These are phyloP conservation scores for Novymonas esmeraldas DNA, from an alignment of 208 protist genomes.

Conservation along the genomic window DNA sequence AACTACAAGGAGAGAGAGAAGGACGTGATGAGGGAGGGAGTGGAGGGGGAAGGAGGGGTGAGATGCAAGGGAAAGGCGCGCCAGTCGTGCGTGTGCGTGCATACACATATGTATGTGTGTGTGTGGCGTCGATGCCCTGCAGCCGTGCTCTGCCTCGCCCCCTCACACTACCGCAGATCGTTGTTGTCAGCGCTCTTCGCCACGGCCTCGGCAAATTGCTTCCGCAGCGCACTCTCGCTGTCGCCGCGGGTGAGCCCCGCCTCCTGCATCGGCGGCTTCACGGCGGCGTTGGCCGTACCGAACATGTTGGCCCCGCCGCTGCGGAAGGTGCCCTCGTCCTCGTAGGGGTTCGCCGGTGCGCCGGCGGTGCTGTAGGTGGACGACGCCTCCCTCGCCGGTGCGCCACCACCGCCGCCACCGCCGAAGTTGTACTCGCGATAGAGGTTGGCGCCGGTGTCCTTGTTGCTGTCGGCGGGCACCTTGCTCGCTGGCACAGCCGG, in stretches of 20 bases:
- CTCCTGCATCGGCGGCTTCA: conserved; percentile 36
- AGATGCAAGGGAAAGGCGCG: not conserved
- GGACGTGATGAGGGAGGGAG: not conserved
- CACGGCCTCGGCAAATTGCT: conserved; percentile 28
- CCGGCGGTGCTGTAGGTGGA: not conserved
- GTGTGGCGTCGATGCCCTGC: too few relatives aligned
- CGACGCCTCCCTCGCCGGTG: conserved; percentile 15
- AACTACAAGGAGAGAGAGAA: not conserved
- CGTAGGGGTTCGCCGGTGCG: conserved; percentile 8
- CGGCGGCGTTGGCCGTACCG: not conserved
- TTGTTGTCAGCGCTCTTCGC: conserved; percentile 6
- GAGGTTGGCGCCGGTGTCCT: conserved; percentile 3
- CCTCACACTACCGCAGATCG: conserved; percentile 7
- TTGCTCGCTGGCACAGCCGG: not conserved
- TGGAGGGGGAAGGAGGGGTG: not conserved
- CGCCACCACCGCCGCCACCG: too few relatives aligned
- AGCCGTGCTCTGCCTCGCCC: not conserved
- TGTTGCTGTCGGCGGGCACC: too few relatives aligned
- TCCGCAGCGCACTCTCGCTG: conserved; percentile 25
- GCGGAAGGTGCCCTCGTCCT: conserved; percentile 1
- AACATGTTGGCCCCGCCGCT: conserved; percentile 18
- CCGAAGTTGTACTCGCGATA: conserved; percentile 16
- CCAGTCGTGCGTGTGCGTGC: not conserved
- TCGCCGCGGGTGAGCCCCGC: conserved; percentile 23
- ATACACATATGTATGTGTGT: too few relatives aligned